These are phyloP conservation scores for Diaporthe citrichinensis DNA, from an alignment of 2,329 filamentous ascomycete genomes.

Conservation along the genomic window DNA sequence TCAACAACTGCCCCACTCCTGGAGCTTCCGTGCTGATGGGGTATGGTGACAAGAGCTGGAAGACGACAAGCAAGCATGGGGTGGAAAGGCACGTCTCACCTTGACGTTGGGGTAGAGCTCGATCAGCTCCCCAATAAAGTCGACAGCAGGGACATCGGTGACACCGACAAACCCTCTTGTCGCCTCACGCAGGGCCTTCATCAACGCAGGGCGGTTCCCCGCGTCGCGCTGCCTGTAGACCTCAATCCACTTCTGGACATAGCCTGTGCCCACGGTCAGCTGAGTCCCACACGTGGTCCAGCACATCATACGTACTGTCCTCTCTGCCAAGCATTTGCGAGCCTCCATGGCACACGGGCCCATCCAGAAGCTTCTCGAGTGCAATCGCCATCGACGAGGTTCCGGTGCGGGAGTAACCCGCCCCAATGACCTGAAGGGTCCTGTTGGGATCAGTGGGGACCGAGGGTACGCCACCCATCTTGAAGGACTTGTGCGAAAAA, in stretches of 20 bases:
- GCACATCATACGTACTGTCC: background rate
- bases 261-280: background rate
- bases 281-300: background rate
- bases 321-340: slow-evolving; percentile 24
- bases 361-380: slow-evolving; percentile 21
- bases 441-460: slow-evolving; percentile 23
- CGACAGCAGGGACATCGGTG: slow-evolving; percentile 56
- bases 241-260: slow-evolving; percentile 22
- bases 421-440: slow-evolving; percentile 31
- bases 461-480: slow-evolving; percentile 30
- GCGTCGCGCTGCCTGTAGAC: slow-evolving; percentile 24
- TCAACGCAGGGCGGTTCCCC: slow-evolving; percentile 10
- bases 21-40: accelerated
- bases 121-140: slow-evolving; percentile 58
- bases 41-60: background rate
- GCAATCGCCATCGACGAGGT: slow-evolving; percentile 26
- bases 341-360: slow-evolving; percentile 18
- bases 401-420: slow-evolving; percentile 30
- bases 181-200: slow-evolving; percentile 46
- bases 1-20: background rate
- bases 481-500: background rate
- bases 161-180: slow-evolving; percentile 57
- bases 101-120: slow-evolving; percentile 59
- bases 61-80: too few species aligned
- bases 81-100: slow-evolving; percentile 33